These are phyloP conservation scores for Staphylotrichum tortipilum DNA, from an alignment of 495 filamentous ascomycete genomes.

Conservation along the genomic window DNA sequence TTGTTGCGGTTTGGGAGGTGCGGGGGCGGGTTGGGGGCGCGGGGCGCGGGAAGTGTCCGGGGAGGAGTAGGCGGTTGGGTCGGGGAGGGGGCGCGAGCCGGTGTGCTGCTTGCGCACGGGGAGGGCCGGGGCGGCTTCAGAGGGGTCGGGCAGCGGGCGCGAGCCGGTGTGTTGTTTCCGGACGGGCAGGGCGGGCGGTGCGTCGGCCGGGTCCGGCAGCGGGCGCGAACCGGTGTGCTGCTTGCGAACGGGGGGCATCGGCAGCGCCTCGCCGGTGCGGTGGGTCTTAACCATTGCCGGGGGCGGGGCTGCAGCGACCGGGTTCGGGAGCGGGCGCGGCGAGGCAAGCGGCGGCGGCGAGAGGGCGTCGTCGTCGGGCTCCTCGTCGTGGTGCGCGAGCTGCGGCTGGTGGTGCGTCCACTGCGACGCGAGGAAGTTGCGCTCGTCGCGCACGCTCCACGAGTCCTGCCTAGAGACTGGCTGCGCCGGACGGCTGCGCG, in stretches of 20 bases:
- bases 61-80: conserved; percentile 26
- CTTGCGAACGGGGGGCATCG: not conserved
- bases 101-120: conserved; percentile 11
- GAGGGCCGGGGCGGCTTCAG: not conserved
- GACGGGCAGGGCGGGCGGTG: not conserved
- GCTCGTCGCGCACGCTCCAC: conserved; percentile 62
- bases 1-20: conserved; percentile 20
- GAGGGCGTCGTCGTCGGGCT: not conserved
- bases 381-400: conserved; percentile 14
- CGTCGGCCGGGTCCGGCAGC: conserved; percentile 22
- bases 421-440: conserved; percentile 60
- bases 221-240: conserved; percentile 25
- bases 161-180: conserved; percentile 19
- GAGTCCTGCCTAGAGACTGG: conserved; percentile 53
- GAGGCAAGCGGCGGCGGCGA: conserved; percentile 12
- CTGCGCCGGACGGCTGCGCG: conserved; percentile 40
- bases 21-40: conserved; percentile 6
- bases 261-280: conserved; percentile 26
- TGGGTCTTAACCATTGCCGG: conserved; percentile 20
- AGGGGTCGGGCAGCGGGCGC: conserved; percentile 26
- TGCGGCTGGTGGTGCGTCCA: conserved; percentile 50
- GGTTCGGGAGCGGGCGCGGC: conserved; percentile 36
- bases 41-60: conserved; percentile 9
- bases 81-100: conserved; percentile 25
- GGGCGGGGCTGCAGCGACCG: conserved; percentile 11